phyloP scores from a whole-genome alignment of 495 filamentous ascomycete species.

The Tuber indicum region DNA sequence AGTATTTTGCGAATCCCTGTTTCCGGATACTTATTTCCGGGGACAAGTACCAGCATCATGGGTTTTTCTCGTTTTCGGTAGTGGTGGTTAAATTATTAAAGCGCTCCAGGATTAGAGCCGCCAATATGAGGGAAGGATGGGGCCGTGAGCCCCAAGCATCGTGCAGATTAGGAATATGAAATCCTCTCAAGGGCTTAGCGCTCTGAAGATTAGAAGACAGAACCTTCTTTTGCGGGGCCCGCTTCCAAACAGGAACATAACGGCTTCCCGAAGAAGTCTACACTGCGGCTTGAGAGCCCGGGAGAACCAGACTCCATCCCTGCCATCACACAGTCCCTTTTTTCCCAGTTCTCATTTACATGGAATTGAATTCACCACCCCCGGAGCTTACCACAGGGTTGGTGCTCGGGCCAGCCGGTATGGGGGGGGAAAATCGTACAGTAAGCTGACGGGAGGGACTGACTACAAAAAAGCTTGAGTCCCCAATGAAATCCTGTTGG shows the following conservation, averaged over 20 bases:
- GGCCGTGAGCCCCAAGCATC: not conserved
- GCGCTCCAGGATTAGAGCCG: not conserved
- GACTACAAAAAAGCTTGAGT: slow-evolving; percentile 6
- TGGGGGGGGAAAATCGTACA: not conserved
- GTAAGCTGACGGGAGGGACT: not conserved
- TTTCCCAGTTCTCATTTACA: not conserved
- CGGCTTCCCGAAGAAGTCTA: not conserved
- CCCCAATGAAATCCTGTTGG: not conserved
- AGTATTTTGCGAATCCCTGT: too few relatives aligned
- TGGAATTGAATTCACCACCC: not conserved
- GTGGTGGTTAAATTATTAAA: not conserved
- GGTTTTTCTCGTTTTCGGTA: not conserved
- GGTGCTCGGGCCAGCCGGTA: not conserved
- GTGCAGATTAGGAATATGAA: not conserved
- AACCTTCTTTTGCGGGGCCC: not conserved
- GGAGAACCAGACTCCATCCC: not conserved
- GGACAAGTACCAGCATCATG: not conserved
- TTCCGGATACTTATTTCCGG: too few relatives aligned
- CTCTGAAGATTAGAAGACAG: not conserved
- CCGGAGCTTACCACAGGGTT: not conserved
- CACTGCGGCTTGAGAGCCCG: not conserved
- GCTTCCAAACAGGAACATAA: not conserved
- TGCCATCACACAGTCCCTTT: not conserved
- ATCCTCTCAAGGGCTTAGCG: not conserved
- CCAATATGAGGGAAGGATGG: not conserved